A percentile compares a stretch with the other conserved stretches of the same genome.
phyloP scores from a whole-genome alignment of 2,329 filamentous ascomycete species.

The Colletotrichum siamense region DNA sequence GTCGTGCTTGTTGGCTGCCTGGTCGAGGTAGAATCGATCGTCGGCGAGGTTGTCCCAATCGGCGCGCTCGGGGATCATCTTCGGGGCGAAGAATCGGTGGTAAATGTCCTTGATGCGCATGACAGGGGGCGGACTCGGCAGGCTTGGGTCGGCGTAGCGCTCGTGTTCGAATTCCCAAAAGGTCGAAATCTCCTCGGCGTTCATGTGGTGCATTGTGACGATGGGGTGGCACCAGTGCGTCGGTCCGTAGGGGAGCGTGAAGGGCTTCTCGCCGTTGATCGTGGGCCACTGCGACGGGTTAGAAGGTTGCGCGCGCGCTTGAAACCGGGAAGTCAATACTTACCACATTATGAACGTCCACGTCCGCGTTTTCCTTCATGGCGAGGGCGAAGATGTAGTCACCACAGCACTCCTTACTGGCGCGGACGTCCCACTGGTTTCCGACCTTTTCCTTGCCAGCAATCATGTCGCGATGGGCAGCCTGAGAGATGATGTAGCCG shows the following conservation, averaged over 20 bases:
- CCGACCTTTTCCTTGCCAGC: conserved; percentile 47
- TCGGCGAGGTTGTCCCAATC: conserved; percentile 61
- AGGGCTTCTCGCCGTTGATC: conserved; percentile 61
- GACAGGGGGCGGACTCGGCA: conserved; percentile 27
- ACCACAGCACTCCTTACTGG: conserved; percentile 52
- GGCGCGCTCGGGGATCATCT: conserved; percentile 40
- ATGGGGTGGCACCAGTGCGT: conserved; percentile 62
- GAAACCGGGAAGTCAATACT: conserved; percentile 26
- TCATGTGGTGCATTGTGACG: conserved; percentile 61
- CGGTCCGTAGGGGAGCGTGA: conserved; percentile 50
- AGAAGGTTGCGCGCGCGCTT: not conserved
- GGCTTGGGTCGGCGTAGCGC: conserved; percentile 31
- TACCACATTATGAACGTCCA: conserved; percentile 47
- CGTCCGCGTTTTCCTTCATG: conserved; percentile 47
- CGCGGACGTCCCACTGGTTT: conserved; percentile 49
- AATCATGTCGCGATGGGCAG: conserved; percentile 53
- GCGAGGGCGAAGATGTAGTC: conserved; percentile 55
- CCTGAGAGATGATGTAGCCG: conserved; percentile 58
- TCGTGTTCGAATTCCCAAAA: conserved; percentile 58
- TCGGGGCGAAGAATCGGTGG: conserved; percentile 46
- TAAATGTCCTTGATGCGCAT: conserved; percentile 55
- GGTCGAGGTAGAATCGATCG: conserved; percentile 47
- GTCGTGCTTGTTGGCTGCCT: conserved; percentile 30
- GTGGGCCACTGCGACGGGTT: conserved; percentile 49
- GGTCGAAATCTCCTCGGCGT: conserved; percentile 52